A percentile compares a stretch with the other conserved stretches of the same genome.
Conservation (phyloP, 805 yeast species). For the Candida ascalaphidarum region DNA sequence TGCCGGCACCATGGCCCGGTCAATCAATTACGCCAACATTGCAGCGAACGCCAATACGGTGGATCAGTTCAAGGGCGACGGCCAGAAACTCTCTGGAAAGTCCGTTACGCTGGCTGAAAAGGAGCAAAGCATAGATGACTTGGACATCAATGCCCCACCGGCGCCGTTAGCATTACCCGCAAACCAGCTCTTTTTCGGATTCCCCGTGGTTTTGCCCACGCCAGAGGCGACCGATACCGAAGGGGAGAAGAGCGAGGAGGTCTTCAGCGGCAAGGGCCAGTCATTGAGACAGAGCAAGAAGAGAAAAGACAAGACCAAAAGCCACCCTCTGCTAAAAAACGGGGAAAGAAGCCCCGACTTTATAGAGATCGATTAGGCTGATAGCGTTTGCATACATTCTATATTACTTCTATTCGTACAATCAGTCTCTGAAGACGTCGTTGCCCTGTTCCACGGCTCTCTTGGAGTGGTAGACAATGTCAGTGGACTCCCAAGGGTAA, state of each 20-base stretch:
- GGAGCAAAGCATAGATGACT: conserved; percentile 28
- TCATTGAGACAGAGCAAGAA: conserved; percentile 64
- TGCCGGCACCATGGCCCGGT: conserved; percentile 69
- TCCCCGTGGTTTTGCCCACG: conserved; percentile 53
- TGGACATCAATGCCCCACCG: conserved; percentile 55
- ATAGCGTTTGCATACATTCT: too few species aligned
- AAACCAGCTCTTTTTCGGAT: conserved; percentile 90
- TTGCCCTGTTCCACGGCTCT: conserved; percentile 62
- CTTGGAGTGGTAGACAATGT: conserved; percentile 70
- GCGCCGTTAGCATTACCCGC: conserved; percentile 68
- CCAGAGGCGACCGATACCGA: conserved; percentile 19
- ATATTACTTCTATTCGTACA: conserved; percentile 1
- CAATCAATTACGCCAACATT: conserved; percentile 56
- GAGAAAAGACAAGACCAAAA: conserved; percentile 47
- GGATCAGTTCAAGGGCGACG: conserved; percentile 46
- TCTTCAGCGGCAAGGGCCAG: conserved; percentile 65
- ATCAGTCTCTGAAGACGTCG: conserved; percentile 13
- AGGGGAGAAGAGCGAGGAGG: conserved; percentile 10
- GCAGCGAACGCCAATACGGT: conserved; percentile 33
- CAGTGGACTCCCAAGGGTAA: conserved; percentile 84
- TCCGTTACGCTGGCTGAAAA: conserved; percentile 15
- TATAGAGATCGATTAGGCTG: conserved; percentile 61
- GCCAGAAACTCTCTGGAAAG: conserved; percentile 66
- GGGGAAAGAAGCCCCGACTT: conserved; percentile 67
- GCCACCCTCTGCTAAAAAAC: conserved; percentile 49